Evolutionary conservation across 768 basidiomycete species (phyloP), one percentile per base, ranked within the genome.

Genomic region (Lanmaoa pseudosensibilis): DNA sequence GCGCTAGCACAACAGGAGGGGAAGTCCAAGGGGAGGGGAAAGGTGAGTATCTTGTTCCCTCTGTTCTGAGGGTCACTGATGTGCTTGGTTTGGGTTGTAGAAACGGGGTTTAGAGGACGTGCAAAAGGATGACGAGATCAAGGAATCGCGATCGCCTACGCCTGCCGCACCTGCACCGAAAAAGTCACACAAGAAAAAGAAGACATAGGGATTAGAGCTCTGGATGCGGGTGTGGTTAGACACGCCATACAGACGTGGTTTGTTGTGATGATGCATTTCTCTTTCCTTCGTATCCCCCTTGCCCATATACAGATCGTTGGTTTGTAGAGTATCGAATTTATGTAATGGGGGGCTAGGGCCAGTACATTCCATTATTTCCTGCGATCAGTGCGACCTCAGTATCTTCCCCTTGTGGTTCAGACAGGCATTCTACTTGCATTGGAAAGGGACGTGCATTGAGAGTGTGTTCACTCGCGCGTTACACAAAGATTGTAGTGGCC

Each of bases 91-190:
- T 52, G 15, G 34, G 50, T 38, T 19, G 18, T 64, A 88, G 87
- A 90, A 91, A 74, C 85, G 87, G 12, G 83, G 83, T 3, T 80
- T 90, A 33, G 88, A 90, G 6, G 87, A 88, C 47, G 80, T 87
- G 30, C 75, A 77, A 54, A 80, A 79, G 68, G 74, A 72, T 9
- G 78, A 78, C 45, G 72, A 77, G 44, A 55, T 58, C 21, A 74
- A 83, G 59, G 81, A 82, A 40, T 85, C 86, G 11, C 77, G 86
- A 51, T 81, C 87, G 6, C 73, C 85, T 0, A 88, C 87, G 2
- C 87, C 88, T 21, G 75, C 75, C 7, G 72, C 74, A 10, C 77
- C 80, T 9, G 70, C 80, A n/a, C 72, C 73, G 18, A 88, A 86
- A 71, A 77, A 84, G 56, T 76, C 81, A 43, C 70, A 79, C 21